Conservation (phyloP, 2,329 filamentous ascomycete genomes). For the Colletotrichum viniferum region DNA sequence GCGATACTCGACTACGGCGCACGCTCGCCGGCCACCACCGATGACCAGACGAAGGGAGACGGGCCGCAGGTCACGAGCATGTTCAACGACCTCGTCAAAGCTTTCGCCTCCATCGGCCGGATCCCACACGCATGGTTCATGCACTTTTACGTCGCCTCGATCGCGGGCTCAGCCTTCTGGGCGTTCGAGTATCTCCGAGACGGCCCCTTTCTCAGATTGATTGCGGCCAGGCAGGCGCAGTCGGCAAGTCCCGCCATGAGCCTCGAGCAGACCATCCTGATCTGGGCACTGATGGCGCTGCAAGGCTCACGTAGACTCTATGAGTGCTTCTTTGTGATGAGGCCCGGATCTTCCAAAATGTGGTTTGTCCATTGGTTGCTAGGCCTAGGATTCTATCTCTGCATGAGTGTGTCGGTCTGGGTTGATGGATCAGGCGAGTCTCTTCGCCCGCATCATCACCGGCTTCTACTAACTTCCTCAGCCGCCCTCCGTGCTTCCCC, state of each 20-base stretch:
- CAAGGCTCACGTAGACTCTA: conserved; percentile 79
- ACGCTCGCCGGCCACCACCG: conserved; percentile 34
- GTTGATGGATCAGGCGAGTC: conserved; percentile 76
- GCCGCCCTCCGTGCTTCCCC: background rate
- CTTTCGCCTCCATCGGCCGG: conserved; percentile 46
- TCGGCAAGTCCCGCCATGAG: conserved; percentile 52
- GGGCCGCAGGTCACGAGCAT: background rate
- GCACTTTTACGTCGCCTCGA: conserved; percentile 82
- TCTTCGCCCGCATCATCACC: background rate
- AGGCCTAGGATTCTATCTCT: conserved; percentile 78
- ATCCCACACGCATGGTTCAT: conserved; percentile 90
- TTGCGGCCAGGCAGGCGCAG: conserved; percentile 44
- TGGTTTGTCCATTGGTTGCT: conserved; percentile 83
- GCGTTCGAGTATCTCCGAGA: conserved; percentile 61
- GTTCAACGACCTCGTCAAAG: conserved; percentile 5
- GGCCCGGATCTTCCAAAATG: conserved; percentile 78
- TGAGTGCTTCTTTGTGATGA: conserved; percentile 71
- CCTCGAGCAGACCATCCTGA: conserved; percentile 64
- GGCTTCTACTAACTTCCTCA: background rate
- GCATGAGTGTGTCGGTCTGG: conserved; percentile 79
- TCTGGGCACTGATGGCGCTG: conserved; percentile 74
- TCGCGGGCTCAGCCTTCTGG: conserved; percentile 77
- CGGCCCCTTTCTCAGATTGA: conserved; percentile 56
- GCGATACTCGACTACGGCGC: conserved; percentile 58
- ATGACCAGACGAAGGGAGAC: conserved; percentile 4